Base-by-base conservation (phyloP, 176 grass and related monocot genomes). In the Themeda triandra region DNA sequence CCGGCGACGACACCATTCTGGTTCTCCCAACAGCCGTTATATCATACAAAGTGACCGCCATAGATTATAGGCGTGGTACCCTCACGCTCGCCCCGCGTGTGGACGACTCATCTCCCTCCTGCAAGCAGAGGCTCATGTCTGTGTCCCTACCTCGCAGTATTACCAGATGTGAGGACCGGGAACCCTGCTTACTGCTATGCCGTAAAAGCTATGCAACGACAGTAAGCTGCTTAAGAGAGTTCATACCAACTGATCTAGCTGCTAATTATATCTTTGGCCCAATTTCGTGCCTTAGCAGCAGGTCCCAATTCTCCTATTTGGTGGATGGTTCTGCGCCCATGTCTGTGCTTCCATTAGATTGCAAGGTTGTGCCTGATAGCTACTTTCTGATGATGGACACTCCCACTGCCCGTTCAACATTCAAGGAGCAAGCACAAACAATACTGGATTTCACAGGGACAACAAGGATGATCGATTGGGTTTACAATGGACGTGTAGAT, bases 141-240 rank as follows among this genome's bases (percentile, higher is more conserved):
- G 3, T 15, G 44, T 46, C 44, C 13, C 44, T 46, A 14, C 44
- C 44, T 46, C 12, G 13, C 44, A 46, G 44, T 13, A 46, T 13
- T 66, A 0, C 8, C 13, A 21, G 2, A 0, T 54, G 51, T 54
- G 18, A 8, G 18, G 4, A 17, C 63, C 8, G 2, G 14, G 19
- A n/a, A 1, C 19, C 13, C 23, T 10, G 3, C 58, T 11, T 10
- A 62, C 29, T 6, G 13, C 29, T 31, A 6, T n/a, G 19, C 18
- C 0, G 3, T 40, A 0, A 0, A 13, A 0, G 0, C 3, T 41
- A 10, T 31, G 63, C 60, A 9, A 77, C 6, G 13, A 7, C 85
- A 33, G 80, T 91, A 56, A 28, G 23, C 1, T 94, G 92, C 21
- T 24, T 80, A 60, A 8, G 12, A 77, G n/a, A 27, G 4, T 28